These are phyloP conservation scores for Claviceps pusilla DNA, from an alignment of 2,329 filamentous ascomycete genomes.

Conservation along the genomic window DNA sequence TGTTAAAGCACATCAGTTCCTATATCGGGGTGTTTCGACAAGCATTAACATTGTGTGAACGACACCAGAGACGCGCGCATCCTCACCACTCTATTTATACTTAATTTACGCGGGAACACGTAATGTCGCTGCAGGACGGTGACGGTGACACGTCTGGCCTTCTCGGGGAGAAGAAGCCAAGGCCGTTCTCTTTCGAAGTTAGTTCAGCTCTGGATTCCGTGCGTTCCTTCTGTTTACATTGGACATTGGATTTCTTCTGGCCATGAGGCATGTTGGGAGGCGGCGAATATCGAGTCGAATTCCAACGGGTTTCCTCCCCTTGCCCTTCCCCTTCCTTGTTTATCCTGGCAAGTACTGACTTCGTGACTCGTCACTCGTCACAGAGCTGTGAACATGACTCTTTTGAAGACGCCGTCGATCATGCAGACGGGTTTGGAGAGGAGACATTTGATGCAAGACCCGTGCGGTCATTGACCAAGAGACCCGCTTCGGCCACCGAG, in stretches of 20 bases:
- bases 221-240: constrained; percentile 7
- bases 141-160: constrained; percentile 14
- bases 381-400: constrained; percentile 23
- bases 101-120: constrained; percentile 6
- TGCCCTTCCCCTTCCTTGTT: background rate
- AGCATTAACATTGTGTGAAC: background rate
- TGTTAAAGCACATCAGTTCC: constrained; percentile 3
- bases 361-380: constrained; percentile 8
- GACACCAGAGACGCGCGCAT: background rate
- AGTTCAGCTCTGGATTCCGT: constrained; percentile 16
- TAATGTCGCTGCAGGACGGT: constrained; percentile 21
- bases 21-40: background rate
- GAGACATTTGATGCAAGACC: constrained; percentile 17
- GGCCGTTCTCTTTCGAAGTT: constrained; percentile 15
- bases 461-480: constrained; percentile 47
- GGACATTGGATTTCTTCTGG: background rate
- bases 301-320: too few relatives aligned
- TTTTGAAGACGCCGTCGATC: constrained; percentile 72
- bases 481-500: constrained; percentile 22
- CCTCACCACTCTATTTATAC: background rate
- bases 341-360: background rate
- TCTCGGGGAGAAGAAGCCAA: constrained; percentile 11
- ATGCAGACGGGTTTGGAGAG: constrained; percentile 11
- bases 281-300: background rate
- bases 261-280: background rate